Evolutionary conservation across 108 stramenopile species (phyloP).

Genomic region (Cyclotella choctawhatcheeana): DNA sequence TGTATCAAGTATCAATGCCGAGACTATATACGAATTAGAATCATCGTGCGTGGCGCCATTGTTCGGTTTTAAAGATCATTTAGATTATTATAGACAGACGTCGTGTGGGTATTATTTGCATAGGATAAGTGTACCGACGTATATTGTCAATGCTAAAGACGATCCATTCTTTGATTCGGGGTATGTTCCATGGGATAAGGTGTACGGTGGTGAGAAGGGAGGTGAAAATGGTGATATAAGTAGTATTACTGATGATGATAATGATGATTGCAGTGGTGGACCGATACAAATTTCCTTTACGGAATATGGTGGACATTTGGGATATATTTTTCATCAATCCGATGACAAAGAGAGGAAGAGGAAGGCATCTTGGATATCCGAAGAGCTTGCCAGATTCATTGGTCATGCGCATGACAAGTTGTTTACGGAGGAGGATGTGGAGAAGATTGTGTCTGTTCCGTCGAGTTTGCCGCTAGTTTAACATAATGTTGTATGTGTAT

Average conservation of each 20-base stretch:
- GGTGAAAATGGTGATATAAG: constrained; percentile 51
- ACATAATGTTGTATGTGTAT: too few relatives aligned
- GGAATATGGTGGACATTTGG: constrained; percentile 76
- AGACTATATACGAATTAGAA: constrained; percentile 80
- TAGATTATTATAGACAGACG: constrained; percentile 79
- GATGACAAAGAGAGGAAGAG: background rate
- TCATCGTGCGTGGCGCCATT: constrained; percentile 69
- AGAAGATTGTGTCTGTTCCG: too few relatives aligned
- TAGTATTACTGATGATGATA: too few relatives aligned
- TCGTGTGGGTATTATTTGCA: constrained; percentile 61
- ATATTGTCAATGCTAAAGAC: constrained; percentile 73
- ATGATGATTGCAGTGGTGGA: too few relatives aligned
- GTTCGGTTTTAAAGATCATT: constrained; percentile 71
- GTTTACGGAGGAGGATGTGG: too few relatives aligned
- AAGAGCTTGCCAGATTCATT: constrained; percentile 13
- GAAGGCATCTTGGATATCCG: constrained; percentile 15
- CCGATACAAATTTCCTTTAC: constrained; percentile 65
- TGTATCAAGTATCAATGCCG: constrained; percentile 42
- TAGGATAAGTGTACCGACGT: constrained; percentile 66
- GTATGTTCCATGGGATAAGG: constrained; percentile 21
- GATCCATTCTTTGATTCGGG: constrained; percentile 80
- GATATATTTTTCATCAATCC: constrained; percentile 35
- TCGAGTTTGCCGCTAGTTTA: too few relatives aligned
- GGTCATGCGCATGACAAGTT: constrained; percentile 5
- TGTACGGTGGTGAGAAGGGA: constrained; percentile 16